Evolutionary conservation across 139 green algal genomes (phyloP).

Genomic region (Tetratostichococcus sp.): DNA sequence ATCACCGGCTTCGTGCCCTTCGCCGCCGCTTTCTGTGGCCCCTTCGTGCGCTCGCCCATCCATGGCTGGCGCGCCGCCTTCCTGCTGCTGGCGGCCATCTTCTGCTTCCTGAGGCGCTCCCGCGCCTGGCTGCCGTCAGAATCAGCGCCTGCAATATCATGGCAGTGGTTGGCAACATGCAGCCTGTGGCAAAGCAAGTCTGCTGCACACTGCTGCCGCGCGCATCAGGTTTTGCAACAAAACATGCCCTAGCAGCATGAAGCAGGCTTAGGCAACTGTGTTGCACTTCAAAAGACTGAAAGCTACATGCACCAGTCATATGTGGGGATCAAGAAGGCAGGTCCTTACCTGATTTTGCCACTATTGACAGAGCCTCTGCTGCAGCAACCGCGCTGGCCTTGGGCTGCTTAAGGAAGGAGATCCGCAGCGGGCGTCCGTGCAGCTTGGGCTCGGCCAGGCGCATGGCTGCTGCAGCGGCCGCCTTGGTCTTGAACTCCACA

Average conservation of each 20-base stretch:
- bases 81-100: neutral
- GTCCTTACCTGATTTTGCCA: too few relatives aligned
- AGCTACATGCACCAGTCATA: too few relatives aligned
- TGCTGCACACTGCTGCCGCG: too few relatives aligned
- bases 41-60: neutral
- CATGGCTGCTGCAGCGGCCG: constrained; percentile 22
- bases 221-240: too few relatives aligned
- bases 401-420: neutral
- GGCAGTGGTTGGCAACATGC: too few relatives aligned
- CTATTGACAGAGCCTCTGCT: too few relatives aligned
- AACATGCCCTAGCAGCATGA: too few relatives aligned
- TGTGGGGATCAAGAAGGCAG: too few relatives aligned
- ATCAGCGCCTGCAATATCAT: neutral
- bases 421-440: neutral
- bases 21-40: neutral
- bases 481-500: constrained; percentile 62
- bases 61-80: neutral
- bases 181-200: too few relatives aligned
- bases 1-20: too few relatives aligned
- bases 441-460: constrained; percentile 24
- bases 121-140: neutral
- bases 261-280: too few relatives aligned
- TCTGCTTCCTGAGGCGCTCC: neutral
- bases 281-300: too few relatives aligned
- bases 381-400: neutral